Evolutionary conservation across 179 eudicot genomes (phyloP), one percentile per base, ranked within the genome.

Genomic region (Patellifolia procumbens): DNA sequence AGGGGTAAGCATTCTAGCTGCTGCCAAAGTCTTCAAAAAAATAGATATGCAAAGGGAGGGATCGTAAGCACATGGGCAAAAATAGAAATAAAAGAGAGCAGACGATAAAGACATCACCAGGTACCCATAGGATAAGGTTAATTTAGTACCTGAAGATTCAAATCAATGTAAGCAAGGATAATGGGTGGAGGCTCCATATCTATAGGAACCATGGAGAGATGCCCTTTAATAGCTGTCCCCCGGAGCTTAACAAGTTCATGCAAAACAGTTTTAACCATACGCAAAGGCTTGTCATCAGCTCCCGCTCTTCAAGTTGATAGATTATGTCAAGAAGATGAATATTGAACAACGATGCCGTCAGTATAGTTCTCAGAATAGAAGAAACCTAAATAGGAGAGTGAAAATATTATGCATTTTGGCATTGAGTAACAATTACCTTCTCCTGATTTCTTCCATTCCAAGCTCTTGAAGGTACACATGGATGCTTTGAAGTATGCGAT

Each of bases 221-320:
- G 98, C 62, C 97, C 99, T 77, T 96, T 93, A 53, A 96, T 91
- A 76, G 99, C 94, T 79, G 99, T 96, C 64, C 98, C 97, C 61
- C 93, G 96, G 70, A 93, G 94, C 90, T 96, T 96, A 51, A 96
- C 98, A 70, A 96, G 99, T 87, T 93, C 97, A 82, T 93, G 99
- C 72, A 96, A 85, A 81, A 94, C 98, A 60, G 98, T 96, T 89
- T 94, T 96, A 31, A 93, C 99, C 97, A 96, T 96, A 43, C 98
- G 94, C 81, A 96, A 84, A 31, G 99, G 97, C 49, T 94, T 96
- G 81, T 96, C 99, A 87, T 96, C 99, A 65, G 99, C 97, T 77
- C 99, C 98, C 62, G 98, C 99, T 83, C 98, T 95, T 75, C 43
- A 73, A 43, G 53, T 77, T 42, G n/a, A 67, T 35, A 61, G n/a